Evolutionary conservation across 768 basidiomycete genomes (phyloP).

Genomic region (Hemileccinum impolitum): DNA sequence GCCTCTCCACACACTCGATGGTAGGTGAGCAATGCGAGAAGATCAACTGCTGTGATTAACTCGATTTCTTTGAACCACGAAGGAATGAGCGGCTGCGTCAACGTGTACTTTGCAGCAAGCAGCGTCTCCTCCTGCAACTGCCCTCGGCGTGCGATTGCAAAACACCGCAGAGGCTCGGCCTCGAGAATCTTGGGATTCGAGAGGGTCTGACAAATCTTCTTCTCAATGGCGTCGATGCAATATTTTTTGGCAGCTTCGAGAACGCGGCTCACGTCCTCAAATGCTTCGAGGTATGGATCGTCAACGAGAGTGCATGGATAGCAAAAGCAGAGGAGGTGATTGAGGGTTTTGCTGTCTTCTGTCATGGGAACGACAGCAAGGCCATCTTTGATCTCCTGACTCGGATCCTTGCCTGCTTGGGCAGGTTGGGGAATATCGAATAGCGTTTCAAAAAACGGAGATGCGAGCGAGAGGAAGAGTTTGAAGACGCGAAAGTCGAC

Average conservation of each 20-base stretch:
- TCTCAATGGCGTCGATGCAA: conserved; percentile 14
- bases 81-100: conserved; percentile 22
- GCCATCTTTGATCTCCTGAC: conserved; percentile 13
- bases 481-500: conserved; percentile 33
- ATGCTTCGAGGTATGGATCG: conserved; percentile 13
- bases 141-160: conserved; percentile 30
- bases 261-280: conserved; percentile 5
- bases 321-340: conserved; percentile 27
- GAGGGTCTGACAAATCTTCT: conserved; percentile 19
- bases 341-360: conserved; percentile 21
- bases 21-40: conserved; percentile 26
- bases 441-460: conserved; percentile 33
- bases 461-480: conserved; percentile 32
- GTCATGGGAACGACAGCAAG: conserved; percentile 20
- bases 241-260: conserved; percentile 18
- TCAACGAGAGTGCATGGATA: conserved; percentile 23
- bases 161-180: conserved; percentile 26
- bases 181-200: conserved; percentile 14
- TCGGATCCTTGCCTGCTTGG: not conserved
- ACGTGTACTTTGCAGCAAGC: conserved; percentile 29
- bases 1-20: conserved; percentile 13
- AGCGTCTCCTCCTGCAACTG: conserved; percentile 18
- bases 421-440: conserved; percentile 30
- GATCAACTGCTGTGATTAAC: conserved; percentile 22
- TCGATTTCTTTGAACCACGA: conserved; percentile 25